phyloP scores from a whole-genome alignment of 2,329 filamentous ascomycete genomes.

The Phialocephala subalpina region DNA sequence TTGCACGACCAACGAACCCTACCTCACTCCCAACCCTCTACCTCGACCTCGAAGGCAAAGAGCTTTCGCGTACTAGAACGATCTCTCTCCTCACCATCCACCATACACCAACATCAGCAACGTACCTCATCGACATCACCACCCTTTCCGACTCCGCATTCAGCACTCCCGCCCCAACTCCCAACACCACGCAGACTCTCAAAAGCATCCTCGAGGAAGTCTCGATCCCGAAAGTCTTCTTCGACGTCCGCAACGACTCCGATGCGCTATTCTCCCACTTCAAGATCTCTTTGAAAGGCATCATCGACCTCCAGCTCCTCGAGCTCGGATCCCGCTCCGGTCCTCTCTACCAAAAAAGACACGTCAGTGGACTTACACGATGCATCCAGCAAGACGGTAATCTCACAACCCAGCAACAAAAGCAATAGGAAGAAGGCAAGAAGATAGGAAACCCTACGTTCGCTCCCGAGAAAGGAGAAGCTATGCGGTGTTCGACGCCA shows the following conservation, averaged over 20 bases:
- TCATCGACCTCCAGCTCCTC: conserved; percentile 65
- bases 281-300: conserved; percentile 50
- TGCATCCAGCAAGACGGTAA: conserved; percentile 46
- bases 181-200: conserved; percentile 40
- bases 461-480: background rate
- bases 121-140: conserved; percentile 53
- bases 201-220: conserved; percentile 54
- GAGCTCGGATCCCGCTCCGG: conserved; percentile 51
- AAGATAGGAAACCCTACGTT: background rate
- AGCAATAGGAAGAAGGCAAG: background rate
- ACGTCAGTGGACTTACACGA: conserved; percentile 47
- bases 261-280: conserved; percentile 60
- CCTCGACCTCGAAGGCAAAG: conserved; percentile 46
- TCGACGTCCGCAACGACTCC: conserved; percentile 66
- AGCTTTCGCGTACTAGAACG: conserved; percentile 45
- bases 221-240: conserved; percentile 59
- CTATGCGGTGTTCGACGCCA: background rate
- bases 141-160: conserved; percentile 48
- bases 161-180: conserved; percentile 29
- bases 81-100: conserved; percentile 50
- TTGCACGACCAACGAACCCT: background rate
- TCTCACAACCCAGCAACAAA: background rate
- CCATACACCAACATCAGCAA: conserved; percentile 36
- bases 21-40: background rate
- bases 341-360: conserved; percentile 24